Percentiles rank a stretch among this genome's conserved stretches.
These are phyloP conservation scores for Tricholoma bakamatsutake DNA, from an alignment of 768 basidiomycete species.

Conservation along the genomic window DNA sequence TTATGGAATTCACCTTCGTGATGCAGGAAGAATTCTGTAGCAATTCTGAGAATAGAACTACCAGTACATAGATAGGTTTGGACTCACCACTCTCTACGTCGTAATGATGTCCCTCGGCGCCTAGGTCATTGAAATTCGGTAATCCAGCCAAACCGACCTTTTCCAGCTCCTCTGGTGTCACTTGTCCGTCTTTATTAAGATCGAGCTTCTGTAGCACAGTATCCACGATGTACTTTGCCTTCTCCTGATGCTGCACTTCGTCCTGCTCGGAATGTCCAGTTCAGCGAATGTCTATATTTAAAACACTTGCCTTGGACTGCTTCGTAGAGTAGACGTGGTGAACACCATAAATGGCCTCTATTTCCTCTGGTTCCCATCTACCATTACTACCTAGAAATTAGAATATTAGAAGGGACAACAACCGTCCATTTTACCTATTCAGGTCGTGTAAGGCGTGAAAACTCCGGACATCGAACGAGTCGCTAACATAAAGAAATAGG, in stretches of 20 bases:
- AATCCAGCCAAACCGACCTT: slow-evolving; percentile 67
- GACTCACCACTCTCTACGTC: slow-evolving; percentile 81
- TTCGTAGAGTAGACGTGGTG: slow-evolving; percentile 87
- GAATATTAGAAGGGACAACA: not conserved
- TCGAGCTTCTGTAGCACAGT: slow-evolving; percentile 69
- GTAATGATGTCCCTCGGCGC: slow-evolving; percentile 91
- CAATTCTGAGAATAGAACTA: not conserved
- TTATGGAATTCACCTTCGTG: slow-evolving; percentile 69
- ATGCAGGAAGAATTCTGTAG: slow-evolving; percentile 85
- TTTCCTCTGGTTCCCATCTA: slow-evolving; percentile 77
- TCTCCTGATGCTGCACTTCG: slow-evolving; percentile 71
- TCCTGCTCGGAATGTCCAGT: slow-evolving; percentile 36
- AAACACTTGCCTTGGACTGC: slow-evolving; percentile 54
- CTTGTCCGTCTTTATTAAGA: slow-evolving; percentile 63
- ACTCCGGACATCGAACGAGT: slow-evolving; percentile 75
- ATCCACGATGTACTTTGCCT: slow-evolving; percentile 73
- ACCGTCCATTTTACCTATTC: slow-evolving; percentile 49
- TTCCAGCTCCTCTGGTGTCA: slow-evolving; percentile 67
- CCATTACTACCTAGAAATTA: slow-evolving; percentile 53
- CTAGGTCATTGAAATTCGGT: slow-evolving; percentile 78
- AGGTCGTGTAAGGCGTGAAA: slow-evolving; percentile 97
- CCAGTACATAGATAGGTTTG: not conserved
- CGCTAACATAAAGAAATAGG: slow-evolving; percentile 37
- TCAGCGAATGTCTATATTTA: not conserved
- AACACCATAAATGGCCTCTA: slow-evolving; percentile 94